A percentile compares a stretch with the other conserved stretches of the same genome.
These are phyloP conservation scores for Nakaseomyces nivariensis DNA, from an alignment of 1,139 yeast species.

Conservation along the genomic window DNA sequence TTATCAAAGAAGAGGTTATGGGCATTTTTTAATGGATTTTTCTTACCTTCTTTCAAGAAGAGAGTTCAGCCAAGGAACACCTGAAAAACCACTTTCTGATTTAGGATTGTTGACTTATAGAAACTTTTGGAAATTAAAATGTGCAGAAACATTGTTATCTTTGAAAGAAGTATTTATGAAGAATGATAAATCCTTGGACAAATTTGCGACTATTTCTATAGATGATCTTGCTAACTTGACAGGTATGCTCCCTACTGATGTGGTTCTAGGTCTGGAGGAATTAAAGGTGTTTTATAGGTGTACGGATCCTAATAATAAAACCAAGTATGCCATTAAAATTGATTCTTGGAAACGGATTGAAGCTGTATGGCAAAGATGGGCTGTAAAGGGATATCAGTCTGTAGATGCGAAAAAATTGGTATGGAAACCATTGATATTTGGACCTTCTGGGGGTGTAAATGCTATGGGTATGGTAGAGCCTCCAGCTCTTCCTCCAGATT, in stretches of 20 bases:
- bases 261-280: constrained; percentile 76
- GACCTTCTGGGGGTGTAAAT: constrained; percentile 71
- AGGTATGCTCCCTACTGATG: constrained; percentile 84
- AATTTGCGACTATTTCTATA: constrained; percentile 36
- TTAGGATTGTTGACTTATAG: constrained; percentile 78
- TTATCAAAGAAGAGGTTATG: constrained; percentile 82
- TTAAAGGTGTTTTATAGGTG: constrained; percentile 41
- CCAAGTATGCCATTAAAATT: constrained; percentile 45
- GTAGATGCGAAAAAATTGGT: constrained; percentile 45
- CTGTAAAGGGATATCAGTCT: constrained; percentile 42
- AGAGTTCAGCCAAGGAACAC: constrained; percentile 80
- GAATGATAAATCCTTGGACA: background rate
- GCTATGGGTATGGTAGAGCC: constrained; percentile 30
- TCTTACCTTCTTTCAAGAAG: constrained; percentile 68
- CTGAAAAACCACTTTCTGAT: constrained; percentile 88
- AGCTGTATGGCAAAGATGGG: constrained; percentile 43
- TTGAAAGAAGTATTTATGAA: constrained; percentile 11
- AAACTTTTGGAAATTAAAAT: constrained; percentile 70
- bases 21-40: constrained; percentile 78
- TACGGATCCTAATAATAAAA: constrained; percentile 20
- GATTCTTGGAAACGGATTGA: constrained; percentile 39
- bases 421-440: constrained; percentile 79
- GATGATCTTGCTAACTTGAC: constrained; percentile 56
- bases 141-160: constrained; percentile 34
- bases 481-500: constrained; percentile 12